Base-by-base conservation (phyloP, 805 yeast species). In the Myxozyma mucilagina region DNA sequence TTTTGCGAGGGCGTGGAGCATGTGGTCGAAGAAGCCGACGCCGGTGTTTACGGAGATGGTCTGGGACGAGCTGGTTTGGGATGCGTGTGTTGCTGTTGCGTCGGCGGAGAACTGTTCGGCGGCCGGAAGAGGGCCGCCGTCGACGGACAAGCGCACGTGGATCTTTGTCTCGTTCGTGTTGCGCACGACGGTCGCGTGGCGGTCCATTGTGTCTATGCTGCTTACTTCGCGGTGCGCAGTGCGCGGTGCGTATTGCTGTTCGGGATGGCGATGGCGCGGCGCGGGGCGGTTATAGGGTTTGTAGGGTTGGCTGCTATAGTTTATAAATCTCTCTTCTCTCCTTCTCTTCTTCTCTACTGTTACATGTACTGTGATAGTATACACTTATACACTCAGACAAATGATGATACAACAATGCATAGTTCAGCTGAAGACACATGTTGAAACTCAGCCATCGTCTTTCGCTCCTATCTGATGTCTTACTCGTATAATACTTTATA, bases 1-100 rank as follows among this genome's bases (percentile, higher is more conserved):
- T 72, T 94, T 94, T 43, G 98, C 97, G 69, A 94, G 79, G 0
- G 99, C 99, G 70, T 93, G 97, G 51, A 94, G 79, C 99, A 94
- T 94, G 75, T 94, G 99, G 77, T 94, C 98, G 60, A 93, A 77
- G 72, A 94, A 94, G 0, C 98, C 99, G 57, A 94, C 83, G 56
- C 99, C 99, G 0, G 98, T 88, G 70, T 89, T 88, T 54, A 94
- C 85, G 36, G 84, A 79, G 61, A 94, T 91, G 9, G 81, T 78
- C 74, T 93, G 98, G 6, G 87, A 75, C 13, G 81, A 76, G 0
- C 96, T 84, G 24, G 80, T 72, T 71, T 90, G 96, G 24, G 86
- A 72, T 24, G 96, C 96, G 70, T 84, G 87, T 34, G 4, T 58
- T 9, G 51, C 49, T 41, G 63, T 74, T 70, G 49, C 71, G 68